Percentiles rank a stretch among this genome's conserved stretches.
These are phyloP conservation scores for Byssochlamys sp. DNA, from an alignment of 2,329 filamentous ascomycete genomes.

Conservation along the genomic window DNA sequence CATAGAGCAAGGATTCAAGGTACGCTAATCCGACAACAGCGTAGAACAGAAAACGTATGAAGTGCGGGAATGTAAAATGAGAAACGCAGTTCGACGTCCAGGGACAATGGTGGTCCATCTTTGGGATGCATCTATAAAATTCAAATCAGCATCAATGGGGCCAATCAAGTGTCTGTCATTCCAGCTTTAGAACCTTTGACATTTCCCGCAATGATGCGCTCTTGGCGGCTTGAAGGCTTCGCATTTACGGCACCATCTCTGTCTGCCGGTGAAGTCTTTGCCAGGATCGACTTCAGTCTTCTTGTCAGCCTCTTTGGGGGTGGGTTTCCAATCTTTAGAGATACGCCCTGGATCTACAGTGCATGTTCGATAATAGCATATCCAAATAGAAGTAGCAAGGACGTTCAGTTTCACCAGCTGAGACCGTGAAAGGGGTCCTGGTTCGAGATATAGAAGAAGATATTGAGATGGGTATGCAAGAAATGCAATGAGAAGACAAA, in stretches of 20 bases:
- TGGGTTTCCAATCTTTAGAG: conserved; percentile 33
- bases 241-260: conserved; percentile 54
- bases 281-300: conserved; percentile 11
- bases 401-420: conserved; percentile 48
- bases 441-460: conserved; percentile 47
- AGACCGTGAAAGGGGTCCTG: conserved; percentile 40
- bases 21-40: conserved; percentile 49
- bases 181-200: conserved; percentile 41
- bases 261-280: conserved; percentile 15
- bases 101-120: conserved; percentile 60
- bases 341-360: conserved; percentile 50
- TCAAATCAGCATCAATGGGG: conserved; percentile 1
- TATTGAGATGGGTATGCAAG: conserved; percentile 52
- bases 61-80: conserved; percentile 56
- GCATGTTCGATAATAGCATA: conserved; percentile 52
- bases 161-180: not conserved
- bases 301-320: conserved; percentile 8
- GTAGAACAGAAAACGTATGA: conserved; percentile 54
- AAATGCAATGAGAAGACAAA: conserved; percentile 47
- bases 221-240: conserved; percentile 52
- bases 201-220: conserved; percentile 57
- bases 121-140: conserved; percentile 46
- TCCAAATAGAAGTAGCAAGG: conserved; percentile 45
- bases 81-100: conserved; percentile 60
- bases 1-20: conserved; percentile 47